Evolutionary conservation across 2,329 filamentous ascomycete species (phyloP).

Genomic region (Alternaria ventricosa): DNA sequence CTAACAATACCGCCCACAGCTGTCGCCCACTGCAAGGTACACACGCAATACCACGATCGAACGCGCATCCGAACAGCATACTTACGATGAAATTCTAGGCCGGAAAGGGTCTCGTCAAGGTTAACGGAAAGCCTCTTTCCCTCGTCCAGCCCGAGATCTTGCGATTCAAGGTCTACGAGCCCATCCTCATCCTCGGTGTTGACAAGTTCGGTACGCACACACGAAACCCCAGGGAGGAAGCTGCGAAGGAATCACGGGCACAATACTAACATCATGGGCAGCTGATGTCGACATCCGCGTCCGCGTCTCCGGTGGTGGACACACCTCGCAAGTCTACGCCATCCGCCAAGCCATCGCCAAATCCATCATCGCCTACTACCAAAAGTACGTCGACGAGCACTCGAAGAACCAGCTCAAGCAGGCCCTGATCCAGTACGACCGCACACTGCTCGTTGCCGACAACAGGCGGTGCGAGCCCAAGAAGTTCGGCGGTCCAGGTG

Average conservation of each 20-base stretch:
- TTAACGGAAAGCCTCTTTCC: conserved; percentile 94
- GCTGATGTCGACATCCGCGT: conserved; percentile 95
- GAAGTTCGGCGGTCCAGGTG: conserved; percentile 95
- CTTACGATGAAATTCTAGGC: conserved; percentile 55
- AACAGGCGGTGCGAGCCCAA: conserved; percentile 99
- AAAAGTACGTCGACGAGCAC: conserved; percentile 99
- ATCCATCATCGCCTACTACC: conserved; percentile 96
- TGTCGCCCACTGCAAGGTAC: conserved; percentile 92
- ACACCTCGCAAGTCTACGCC: conserved; percentile 97
- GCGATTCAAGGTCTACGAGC: conserved; percentile 99
- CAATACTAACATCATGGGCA: conserved; percentile 32
- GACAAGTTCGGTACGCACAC: conserved; percentile 80
- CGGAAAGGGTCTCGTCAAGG: conserved; percentile 93
- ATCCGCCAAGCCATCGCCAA: conserved; percentile 99
- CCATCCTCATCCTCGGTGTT: conserved; percentile 92
- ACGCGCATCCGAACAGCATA: conserved; percentile 31
- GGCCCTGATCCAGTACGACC: conserved; percentile 93
- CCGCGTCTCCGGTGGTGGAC: conserved; percentile 94
- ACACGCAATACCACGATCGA: conserved; percentile 37
- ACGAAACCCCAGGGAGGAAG: conserved; percentile 12
- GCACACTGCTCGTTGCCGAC: conserved; percentile 97
- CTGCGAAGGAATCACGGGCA: conserved; percentile 11
- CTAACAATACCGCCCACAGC: conserved; percentile 60
- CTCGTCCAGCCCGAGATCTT: conserved; percentile 96
- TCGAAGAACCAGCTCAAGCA: conserved; percentile 99